Evolutionary conservation across 1,139 yeast genomes (phyloP), one percentile per base, ranked within the genome.

Genomic region (Scheffersomyces quercinus): DNA sequence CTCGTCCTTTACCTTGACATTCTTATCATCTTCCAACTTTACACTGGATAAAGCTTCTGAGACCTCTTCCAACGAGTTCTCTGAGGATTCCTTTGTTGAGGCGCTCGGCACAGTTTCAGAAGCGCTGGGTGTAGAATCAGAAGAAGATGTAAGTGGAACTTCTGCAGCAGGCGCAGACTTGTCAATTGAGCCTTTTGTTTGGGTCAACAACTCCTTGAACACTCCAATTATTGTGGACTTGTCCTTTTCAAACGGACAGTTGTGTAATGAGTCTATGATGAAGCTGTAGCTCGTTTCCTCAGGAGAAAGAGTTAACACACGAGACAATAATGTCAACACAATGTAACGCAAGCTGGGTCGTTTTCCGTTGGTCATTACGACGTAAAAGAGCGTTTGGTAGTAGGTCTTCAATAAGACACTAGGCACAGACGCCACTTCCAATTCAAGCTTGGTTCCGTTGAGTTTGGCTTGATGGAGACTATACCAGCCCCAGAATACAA

Each of bases 181-280:
- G 32, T 31, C 46, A 11, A 47, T 44, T 5, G 42, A 36, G 7
- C 47, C 43, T 39, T 52, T 65, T 10, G 53, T 54, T 47, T 72
- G 66, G 28, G 73, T 60, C 51, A 80, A 65, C 47, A 88, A 69
- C 50, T 83, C 87, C 59, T 86, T 89, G 53, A 88, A 73, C 26
- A 88, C 79, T 3, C 84, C 81, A 12, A 88, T 74, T 39, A 84
- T 67, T 3, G 81, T 81, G 26, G 82, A 74, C 51, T 82, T 81
- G 16, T 80, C 77, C 36, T 74, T 73, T 35, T 75, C 79, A 59
- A 73, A 83, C 2, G 96, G 95, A 57, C 95, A 88, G 44, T 78
- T 72, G 30, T 71, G 67, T 45, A 91, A 69, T 0, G 93, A 77
- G 58, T 88, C 93, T 34, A 73, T 58, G 15, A 88, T 68, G 55